Evolutionary conservation across 2,329 filamentous ascomycete genomes (phyloP), one percentile per base, ranked within the genome.

Genomic region (Sphaceloma murrayae): DNA sequence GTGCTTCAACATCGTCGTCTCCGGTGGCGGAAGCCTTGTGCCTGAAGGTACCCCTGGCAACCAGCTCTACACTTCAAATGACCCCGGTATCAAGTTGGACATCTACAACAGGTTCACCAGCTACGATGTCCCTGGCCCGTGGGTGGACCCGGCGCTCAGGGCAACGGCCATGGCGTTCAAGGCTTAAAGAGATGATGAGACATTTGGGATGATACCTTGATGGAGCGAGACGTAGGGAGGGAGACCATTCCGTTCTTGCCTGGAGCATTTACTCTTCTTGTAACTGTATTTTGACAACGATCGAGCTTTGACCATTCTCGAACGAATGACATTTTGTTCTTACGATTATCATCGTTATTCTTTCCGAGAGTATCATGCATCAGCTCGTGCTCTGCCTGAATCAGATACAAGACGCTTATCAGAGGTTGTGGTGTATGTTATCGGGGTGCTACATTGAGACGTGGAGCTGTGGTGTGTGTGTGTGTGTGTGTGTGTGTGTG

Each of bases 1-100:
- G 47, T 69, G 78, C 59, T 64, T 76, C 53, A 78, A 81, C 66
- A 56, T 81, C 49, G 67, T 76, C 56, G 63, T 80, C 50, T 71
- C 70, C 26, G 74, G 74, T 40, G 62, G 63, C 33, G 74, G 71
- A 14, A 68, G 70, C 39, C 67, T 64, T 22, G 62, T 56, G 42
- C 68, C 70, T 13, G 54, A 60, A 18, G 76, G 75, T 48, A 67
- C 65, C 13, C 55, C 66, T 10, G 75, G 69, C 43, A 75, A 71
- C 11, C 59, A 61, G 46, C 66, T 80, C 19, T 81, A 80, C 68
- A 75, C 64, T 40, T 62, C 66, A 52, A 60, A 63, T 44, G 76
- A 80, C 57, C 58, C 72, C 9, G 77, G 77, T 47, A 75, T 81
- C 55, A 51, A 67, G 48, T 62, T 78, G 67, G 74, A 73, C 67